phyloP scores from a whole-genome alignment of 176 grass and related monocot species.

The Aechmea fasciata region DNA sequence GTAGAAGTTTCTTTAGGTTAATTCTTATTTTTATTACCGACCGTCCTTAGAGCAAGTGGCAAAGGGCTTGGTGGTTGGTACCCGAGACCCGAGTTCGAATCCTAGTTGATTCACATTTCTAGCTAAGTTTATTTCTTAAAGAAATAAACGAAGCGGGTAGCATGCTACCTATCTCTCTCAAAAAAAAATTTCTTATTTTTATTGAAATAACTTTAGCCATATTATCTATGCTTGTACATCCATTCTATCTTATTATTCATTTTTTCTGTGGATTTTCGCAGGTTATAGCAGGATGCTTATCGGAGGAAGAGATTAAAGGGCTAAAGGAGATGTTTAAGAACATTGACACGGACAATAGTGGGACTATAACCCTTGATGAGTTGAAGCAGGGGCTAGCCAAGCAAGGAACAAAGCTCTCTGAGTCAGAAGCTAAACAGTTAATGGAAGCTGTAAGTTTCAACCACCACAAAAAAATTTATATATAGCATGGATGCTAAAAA shows the following conservation, averaged over 20 bases:
- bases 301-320: constrained; percentile 76
- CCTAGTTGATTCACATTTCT: too few relatives aligned
- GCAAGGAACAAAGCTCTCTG: constrained; percentile 67
- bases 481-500: not conserved
- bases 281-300: constrained; percentile 73
- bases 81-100: too few relatives aligned
- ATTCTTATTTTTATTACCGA: too few relatives aligned
- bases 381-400: constrained; percentile 49
- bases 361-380: constrained; percentile 77
- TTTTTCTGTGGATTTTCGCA: not conserved
- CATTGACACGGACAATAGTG: constrained; percentile 77
- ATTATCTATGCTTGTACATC: too few relatives aligned
- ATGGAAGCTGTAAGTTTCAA: constrained; percentile 63
- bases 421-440: constrained; percentile 60
- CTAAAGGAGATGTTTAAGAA: constrained; percentile 85
- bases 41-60: too few relatives aligned
- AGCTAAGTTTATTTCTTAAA: too few relatives aligned
- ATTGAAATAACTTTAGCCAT: too few relatives aligned
- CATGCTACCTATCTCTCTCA: too few relatives aligned
- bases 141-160: too few relatives aligned
- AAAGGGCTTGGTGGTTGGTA: too few relatives aligned
- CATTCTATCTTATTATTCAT: not conserved
- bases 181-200: too few relatives aligned
- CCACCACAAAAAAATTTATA: not conserved
- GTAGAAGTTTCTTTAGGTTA: too few relatives aligned